Base-by-base conservation (phyloP, 2,329 filamentous ascomycete genomes). In the Sclerotinia nivalis region DNA sequence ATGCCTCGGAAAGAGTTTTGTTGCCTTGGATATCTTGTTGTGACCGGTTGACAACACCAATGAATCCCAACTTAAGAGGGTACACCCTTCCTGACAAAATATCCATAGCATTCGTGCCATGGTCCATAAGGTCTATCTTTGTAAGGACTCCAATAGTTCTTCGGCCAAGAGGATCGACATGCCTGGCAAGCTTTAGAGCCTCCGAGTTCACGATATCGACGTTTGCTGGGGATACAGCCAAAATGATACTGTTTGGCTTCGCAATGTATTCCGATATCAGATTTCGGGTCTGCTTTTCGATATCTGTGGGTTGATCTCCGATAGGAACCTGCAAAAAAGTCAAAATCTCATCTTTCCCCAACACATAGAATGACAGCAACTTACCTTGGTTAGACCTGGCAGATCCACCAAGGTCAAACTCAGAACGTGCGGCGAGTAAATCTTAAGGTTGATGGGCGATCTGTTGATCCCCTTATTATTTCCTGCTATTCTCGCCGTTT, bases 131-230 rank as follows among this genome's bases (percentile, higher is more conserved):
- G 80, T 99, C 96, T 73, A 99, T 85, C 83, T 99, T 99, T 71
- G 96, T 98, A 71, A 99, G 86, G 70, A 99, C 95, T 77, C 96
- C 96, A 78, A 99, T 98, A 28, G 96, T 99, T 79, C 96, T 89
- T 80, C 93, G 89, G 73, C 96, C 96, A 80, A 97, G 90, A 2
- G 96, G 91, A 81, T 99, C 96, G 68, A 99, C 96, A 88, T 99
- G 93, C 67, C 96, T 91, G 71, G 96, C 96, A 72, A 99, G 90
- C 82, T 99, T 99, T 76, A 99, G 83, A 10, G 96, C 94, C 81
- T 99, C 96, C 10, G 96, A 99, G 81, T 99, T 99, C 79, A 98
- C 96, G 76, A 99, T 90, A 79, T 99, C 96, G 77, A 98, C 95
- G 78, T 99, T 99, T 67, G 96, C 96, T 25, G 96, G 95, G 18